These are phyloP conservation scores for Trichoderma sp. DNA, from an alignment of 2,329 filamentous ascomycete species.

Conservation along the genomic window DNA sequence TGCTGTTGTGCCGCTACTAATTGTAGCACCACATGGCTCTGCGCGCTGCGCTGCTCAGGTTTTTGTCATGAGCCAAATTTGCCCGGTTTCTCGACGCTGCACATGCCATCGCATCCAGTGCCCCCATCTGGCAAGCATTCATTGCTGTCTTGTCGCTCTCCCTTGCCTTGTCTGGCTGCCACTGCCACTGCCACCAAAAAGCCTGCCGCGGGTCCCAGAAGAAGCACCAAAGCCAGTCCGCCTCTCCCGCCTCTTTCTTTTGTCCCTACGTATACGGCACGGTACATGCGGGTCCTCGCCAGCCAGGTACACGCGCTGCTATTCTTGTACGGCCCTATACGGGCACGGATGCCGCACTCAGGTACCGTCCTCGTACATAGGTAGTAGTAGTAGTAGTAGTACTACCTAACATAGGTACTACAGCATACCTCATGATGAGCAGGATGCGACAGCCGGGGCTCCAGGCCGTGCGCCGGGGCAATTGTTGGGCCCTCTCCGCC, in stretches of 20 bases:
- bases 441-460: constrained; percentile 15
- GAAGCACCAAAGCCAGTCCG: neutral
- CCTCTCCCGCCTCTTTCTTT: neutral
- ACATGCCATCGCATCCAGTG: neutral
- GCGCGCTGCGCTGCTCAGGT: neutral
- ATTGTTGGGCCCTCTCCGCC: constrained; percentile 19
- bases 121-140: constrained; percentile 18
- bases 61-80: constrained; percentile 15
- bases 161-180: neutral
- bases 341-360: neutral
- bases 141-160: neutral
- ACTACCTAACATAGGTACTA: neutral
- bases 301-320: neutral
- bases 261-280: too few relatives aligned
- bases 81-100: neutral
- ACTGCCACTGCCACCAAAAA: neutral
- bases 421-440: neutral
- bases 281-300: neutral
- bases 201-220: neutral
- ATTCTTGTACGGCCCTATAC: neutral
- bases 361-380: neutral
- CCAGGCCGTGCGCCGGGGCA: constrained; percentile 9
- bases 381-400: neutral
- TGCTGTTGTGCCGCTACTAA: constrained; percentile 4
- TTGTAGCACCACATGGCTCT: constrained; percentile 13